Evolutionary conservation across 163 green algal species (phyloP), one percentile per base, ranked within the genome.

Genomic region (Picocystis sp.): DNA sequence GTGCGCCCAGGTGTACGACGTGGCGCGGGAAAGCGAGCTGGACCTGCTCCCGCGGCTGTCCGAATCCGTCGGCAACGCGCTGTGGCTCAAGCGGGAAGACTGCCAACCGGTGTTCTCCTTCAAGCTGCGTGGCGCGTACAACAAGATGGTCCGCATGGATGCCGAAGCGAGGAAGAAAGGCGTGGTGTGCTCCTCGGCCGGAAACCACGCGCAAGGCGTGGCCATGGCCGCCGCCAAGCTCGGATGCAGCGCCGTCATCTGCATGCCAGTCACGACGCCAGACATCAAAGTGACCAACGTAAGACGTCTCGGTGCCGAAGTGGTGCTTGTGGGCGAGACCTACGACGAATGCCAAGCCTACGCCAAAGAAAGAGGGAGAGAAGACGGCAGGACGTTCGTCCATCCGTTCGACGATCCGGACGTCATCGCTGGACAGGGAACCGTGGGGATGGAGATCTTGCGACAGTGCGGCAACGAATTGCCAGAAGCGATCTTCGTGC

Each of bases 131-230:
- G 90, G 90, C 0, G 90, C 90, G 0, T 96, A 89, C 78, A 98
- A 98, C 71, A 92, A 92, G 66, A 96, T 98, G 84, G 75, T 83
- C 22, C 76, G 77, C 51, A 66, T 97, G 47, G 72, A 69, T 0
- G 25, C 61, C 2, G 79, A 93, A 60, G 63, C 82, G 56, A 68
- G 84, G 23, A 61, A 61, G 11, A 67, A 66, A 1, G 88, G 90
- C 12, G 86, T 97, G 42, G 94, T 99, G 66, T 89, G 75, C 65
- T 86, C 76, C 43, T 87, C 70, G 0, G 90, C 90, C 11, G 90
- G 90, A 33, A 99, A 99, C 72, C 90, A 98, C 66, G 90, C 90
- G 10, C 90, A 99, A 71, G 90, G 90, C 14, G 90, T 98, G 19
- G 89, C 90, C 1, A 67, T 96, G 41, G 67, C 75, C 8, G 90